These are phyloP conservation scores for Fistulifera pelliculosa DNA, from an alignment of 108 stramenopile species.

Conservation along the genomic window DNA sequence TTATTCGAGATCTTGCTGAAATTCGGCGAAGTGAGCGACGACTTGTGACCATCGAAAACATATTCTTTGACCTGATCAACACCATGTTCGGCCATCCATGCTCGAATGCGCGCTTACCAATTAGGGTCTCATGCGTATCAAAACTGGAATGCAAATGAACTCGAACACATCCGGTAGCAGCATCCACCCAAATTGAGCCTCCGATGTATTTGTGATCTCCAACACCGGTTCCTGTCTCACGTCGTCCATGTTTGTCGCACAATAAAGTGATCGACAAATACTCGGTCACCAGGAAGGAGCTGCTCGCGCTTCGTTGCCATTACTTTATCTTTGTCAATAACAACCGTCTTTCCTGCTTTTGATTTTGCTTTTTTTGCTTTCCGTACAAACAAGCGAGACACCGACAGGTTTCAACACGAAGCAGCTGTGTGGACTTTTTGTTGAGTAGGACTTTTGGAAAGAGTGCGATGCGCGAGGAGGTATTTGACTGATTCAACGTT, in stretches of 20 bases:
- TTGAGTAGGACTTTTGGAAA: slow-evolving; percentile 5
- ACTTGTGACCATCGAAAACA: slow-evolving; percentile 4
- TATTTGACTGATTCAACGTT: too few species aligned
- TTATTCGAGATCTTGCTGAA: slow-evolving; percentile 1
- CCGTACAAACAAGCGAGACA: slow-evolving; percentile 10
- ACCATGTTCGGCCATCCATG: background rate
- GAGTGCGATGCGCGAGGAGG: too few species aligned
- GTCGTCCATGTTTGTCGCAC: slow-evolving; percentile 19
- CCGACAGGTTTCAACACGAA: background rate
- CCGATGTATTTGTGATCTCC: too few species aligned
- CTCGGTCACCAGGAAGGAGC: slow-evolving; percentile 25
- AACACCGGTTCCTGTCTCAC: too few species aligned
- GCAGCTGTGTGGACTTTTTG: slow-evolving; percentile 3
- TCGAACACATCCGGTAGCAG: too few species aligned
- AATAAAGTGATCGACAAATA: slow-evolving; percentile 33
- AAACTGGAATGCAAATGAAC: too few species aligned
- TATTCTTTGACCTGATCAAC: background rate
- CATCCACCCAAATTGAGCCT: too few species aligned
- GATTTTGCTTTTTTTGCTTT: background rate
- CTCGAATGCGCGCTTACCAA: slow-evolving; percentile 2
- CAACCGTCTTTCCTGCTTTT: background rate
- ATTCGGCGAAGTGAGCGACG: slow-evolving; percentile 8
- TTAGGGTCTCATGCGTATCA: slow-evolving; percentile 7
- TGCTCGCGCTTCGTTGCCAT: slow-evolving; percentile 7
- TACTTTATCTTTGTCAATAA: slow-evolving; percentile 3